Evolutionary conservation across 169 alveolate genomes (phyloP), one percentile per base, ranked within the genome.

Genomic region (Plasmodium fragile): DNA sequence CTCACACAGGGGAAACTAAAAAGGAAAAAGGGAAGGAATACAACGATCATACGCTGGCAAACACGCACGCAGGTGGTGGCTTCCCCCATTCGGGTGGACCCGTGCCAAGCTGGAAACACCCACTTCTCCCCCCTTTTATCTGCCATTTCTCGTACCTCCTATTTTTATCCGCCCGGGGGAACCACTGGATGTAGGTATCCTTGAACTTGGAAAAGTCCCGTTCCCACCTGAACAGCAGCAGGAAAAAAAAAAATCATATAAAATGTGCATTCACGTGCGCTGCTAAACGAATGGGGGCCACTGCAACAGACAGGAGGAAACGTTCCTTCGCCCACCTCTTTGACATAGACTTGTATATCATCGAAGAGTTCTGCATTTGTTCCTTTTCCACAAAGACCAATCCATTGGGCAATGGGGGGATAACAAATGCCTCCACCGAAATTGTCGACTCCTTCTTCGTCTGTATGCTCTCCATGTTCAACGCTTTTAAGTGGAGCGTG

Each of bases 121-220:
- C 75, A 3, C 36, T 73, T 32, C 43, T 43, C 18, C 80, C 39
- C 49, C n/a, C 11, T 87, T 87, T 55, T 22, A 18, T 5, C 6
- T 85, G 43, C 69, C 1, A 55, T 55, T 55, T 11, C 5, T 11
- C 5, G 16, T 89, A 89, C 92, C 87, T 91, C 59, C 94, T 91
- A 70, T 81, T 81, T 91, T 92, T 79, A 45, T 96, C 92, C 11
- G 97, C 97, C 77, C 95, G 94, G 36, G 98, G 97, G 78, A 95
- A 96, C 96, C 97, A 90, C 82, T 96, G 97, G 25, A 87, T 81
- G 83, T 97, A 97, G 4, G 92, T 93, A 13, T 84, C 96, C 92
- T 97, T 97, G 96, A 97, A 97, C 73, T 91, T 90, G 34, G 94
- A 92, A 73, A 96, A 97, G 49, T 97, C 98, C 75, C 92, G 49